Percentiles rank a stretch among this genome's conserved stretches.
phyloP scores from a whole-genome alignment of 176 grass and related monocot genomes.

The Ampelocalamus luodianensis region DNA sequence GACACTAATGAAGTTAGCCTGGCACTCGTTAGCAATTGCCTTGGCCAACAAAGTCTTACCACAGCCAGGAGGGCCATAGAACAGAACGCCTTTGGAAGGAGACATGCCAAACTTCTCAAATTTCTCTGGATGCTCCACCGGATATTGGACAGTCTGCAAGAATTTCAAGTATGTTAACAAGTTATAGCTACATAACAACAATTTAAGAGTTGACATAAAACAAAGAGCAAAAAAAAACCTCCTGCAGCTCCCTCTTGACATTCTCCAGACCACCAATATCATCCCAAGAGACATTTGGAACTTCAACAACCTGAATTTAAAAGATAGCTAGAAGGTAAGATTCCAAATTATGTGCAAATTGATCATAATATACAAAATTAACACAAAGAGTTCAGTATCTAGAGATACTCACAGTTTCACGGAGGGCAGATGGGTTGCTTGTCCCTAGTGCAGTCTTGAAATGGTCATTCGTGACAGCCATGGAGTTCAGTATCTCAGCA shows the following conservation, averaged over 20 bases:
- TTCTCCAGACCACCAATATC: constrained; percentile 79
- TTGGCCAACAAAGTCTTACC: constrained; percentile 91
- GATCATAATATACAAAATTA: constrained; percentile 2
- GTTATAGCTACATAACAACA: neutral
- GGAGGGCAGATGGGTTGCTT: constrained; percentile 84
- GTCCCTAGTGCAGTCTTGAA: constrained; percentile 90
- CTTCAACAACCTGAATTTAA: constrained; percentile 64
- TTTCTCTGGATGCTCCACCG: constrained; percentile 93
- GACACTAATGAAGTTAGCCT: constrained; percentile 94
- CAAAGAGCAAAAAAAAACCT: constrained; percentile 42
- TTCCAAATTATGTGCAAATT: constrained; percentile 19
- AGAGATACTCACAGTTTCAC: constrained; percentile 70
- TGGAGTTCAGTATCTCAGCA: constrained; percentile 92
- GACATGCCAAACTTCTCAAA: constrained; percentile 98
- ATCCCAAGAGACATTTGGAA: constrained; percentile 71
- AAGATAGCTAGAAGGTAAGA: constrained; percentile 14
- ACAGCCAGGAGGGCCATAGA: constrained; percentile 91
- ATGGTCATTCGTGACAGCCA: constrained; percentile 90
- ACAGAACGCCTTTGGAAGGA: constrained; percentile 87
- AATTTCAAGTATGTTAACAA: constrained; percentile 23
- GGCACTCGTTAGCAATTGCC: constrained; percentile 93
- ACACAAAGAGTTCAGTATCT: neutral
- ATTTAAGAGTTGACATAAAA: neutral
- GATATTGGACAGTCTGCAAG: constrained; percentile 86
- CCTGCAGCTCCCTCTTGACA: constrained; percentile 77